Evolutionary conservation across 176 grass and related monocot species (phyloP).

Genomic region (Rhynchospora pubera): DNA sequence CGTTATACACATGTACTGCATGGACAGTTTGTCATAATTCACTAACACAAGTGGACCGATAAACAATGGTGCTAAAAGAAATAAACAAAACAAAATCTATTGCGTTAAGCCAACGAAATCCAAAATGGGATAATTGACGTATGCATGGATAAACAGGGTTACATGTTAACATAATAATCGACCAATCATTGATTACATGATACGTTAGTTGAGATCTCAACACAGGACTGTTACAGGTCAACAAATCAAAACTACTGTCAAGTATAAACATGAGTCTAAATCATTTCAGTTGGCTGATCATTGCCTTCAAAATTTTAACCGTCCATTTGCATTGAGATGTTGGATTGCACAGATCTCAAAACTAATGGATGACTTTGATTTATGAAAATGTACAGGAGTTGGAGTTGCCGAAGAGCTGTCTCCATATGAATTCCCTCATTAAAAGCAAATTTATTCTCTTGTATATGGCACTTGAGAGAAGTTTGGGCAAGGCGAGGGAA

Average conservation of each 20-base stretch:
- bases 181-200: slow-evolving; percentile 12
- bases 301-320: neutral
- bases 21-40: neutral
- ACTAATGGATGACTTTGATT: no score
- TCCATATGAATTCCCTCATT: no score
- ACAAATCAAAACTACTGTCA: neutral
- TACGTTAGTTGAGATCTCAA: slow-evolving; percentile 22
- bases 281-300: neutral
- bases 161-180: neutral
- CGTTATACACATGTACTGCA: neutral
- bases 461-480: no score
- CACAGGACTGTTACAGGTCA: slow-evolving; percentile 1
- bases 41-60: neutral
- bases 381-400: no score
- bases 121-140: neutral
- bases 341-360: no score
- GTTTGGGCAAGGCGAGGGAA: no score
- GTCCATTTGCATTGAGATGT: no score
- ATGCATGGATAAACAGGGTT: neutral
- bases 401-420: no score
- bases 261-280: neutral
- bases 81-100: neutral
- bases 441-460: no score
- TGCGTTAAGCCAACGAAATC: neutral
- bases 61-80: neutral